Percentiles rank a stretch among this genome's conserved stretches.
Conservation (phyloP, 768 basidiomycete genomes). For the Serendipita indica region DNA sequence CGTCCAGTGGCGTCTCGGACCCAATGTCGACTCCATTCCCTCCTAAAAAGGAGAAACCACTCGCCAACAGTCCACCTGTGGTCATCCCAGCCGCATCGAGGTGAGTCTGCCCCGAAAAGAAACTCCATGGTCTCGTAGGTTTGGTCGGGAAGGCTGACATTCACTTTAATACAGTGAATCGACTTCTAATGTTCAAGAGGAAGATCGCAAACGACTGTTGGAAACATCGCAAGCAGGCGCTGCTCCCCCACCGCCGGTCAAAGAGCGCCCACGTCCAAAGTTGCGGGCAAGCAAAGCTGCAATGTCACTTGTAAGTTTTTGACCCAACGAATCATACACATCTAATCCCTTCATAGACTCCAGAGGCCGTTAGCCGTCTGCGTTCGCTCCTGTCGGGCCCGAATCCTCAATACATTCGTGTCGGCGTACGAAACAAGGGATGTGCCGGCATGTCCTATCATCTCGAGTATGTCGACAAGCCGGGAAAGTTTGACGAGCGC, state of each 20-base stretch:
- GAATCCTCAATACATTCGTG: constrained; percentile 80
- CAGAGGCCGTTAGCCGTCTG: constrained; percentile 59
- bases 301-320: constrained; percentile 45
- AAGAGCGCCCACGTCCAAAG: constrained; percentile 46
- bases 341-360: constrained; percentile 39
- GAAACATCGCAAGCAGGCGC: constrained; percentile 49
- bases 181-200: no score
- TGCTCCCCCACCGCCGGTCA: constrained; percentile 58
- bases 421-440: constrained; percentile 93
- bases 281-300: constrained; percentile 65
- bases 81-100: background rate
- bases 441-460: constrained; percentile 87
- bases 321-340: background rate
- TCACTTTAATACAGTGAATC: no score
- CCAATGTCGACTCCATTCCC: background rate
- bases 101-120: no score
- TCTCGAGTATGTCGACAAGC: constrained; percentile 84
- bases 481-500: constrained; percentile 87
- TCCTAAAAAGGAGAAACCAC: constrained; percentile 5
- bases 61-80: constrained; percentile 4
- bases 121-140: background rate
- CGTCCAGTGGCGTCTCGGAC: background rate
- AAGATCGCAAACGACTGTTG: constrained; percentile 28
- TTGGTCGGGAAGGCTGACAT: background rate
- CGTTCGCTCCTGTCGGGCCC: constrained; percentile 62